Conservation (phyloP, 306 rosid species). For the Abrus pulchellus region DNA sequence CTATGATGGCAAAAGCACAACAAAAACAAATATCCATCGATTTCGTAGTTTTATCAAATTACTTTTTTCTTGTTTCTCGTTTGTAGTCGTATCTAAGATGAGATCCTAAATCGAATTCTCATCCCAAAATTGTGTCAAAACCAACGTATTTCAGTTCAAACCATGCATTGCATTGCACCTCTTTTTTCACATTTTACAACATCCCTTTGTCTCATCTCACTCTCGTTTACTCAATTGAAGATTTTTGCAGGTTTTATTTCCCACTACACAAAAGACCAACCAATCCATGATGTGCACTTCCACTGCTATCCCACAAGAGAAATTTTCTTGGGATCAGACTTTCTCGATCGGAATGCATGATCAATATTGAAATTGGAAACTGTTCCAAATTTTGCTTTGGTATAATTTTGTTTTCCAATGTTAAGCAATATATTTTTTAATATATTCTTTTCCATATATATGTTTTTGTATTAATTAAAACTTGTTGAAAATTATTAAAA, state of each 20-base stretch:
- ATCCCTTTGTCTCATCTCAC: neutral
- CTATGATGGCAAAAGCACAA: neutral
- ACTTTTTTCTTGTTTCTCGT: neutral
- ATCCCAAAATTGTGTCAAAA: too few species aligned
- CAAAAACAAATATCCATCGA: neutral
- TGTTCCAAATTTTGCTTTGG: too few species aligned
- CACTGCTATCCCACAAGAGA: neutral
- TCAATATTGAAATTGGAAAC: slow-evolving; percentile 1
- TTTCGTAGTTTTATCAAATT: neutral
- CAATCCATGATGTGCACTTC: slow-evolving; percentile 5
- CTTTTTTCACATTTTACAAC: neutral
- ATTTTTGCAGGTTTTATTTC: neutral
- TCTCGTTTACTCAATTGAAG: neutral
- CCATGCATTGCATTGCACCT: neutral
- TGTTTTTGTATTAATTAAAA: too few species aligned
- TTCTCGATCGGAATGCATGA: slow-evolving; percentile 13
- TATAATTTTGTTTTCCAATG: too few species aligned
- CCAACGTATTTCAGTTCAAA: neutral
- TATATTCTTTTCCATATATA: too few species aligned
- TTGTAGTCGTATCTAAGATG: neutral
- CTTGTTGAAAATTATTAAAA: too few species aligned
- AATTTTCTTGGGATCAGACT: slow-evolving; percentile 2
- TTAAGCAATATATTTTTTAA: too few species aligned
- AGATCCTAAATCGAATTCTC: too few species aligned
- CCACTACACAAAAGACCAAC: neutral